These are phyloP conservation scores for Silene noctiflora DNA, from an alignment of 179 eudicot genomes.

Conservation along the genomic window DNA sequence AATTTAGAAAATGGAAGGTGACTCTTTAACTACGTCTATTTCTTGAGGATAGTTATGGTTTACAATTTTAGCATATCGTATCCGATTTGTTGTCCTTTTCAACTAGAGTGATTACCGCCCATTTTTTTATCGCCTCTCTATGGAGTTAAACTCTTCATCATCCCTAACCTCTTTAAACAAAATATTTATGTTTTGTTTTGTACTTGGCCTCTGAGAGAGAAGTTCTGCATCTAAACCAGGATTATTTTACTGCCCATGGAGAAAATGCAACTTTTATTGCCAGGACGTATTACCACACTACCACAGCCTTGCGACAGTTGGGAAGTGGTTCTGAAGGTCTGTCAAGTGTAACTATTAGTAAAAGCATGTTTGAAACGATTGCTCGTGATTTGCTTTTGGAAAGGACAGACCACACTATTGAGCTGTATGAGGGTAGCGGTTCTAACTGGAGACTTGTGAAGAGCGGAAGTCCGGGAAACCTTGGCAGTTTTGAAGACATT, in stretches of 20 bases:
- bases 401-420: constrained; percentile 88
- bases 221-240: constrained; percentile 44
- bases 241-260: constrained; percentile 86
- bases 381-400: constrained; percentile 80
- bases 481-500: constrained; percentile 87
- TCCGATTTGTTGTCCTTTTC: neutral
- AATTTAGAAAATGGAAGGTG: neutral
- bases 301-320: constrained; percentile 76
- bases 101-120: neutral
- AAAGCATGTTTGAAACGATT: constrained; percentile 86
- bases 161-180: neutral
- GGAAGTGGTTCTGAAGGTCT: constrained; percentile 73
- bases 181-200: neutral
- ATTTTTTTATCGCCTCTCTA: neutral
- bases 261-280: constrained; percentile 89
- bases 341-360: constrained; percentile 83
- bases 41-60: neutral
- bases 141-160: constrained; percentile 3
- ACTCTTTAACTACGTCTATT: neutral
- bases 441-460: constrained; percentile 79
- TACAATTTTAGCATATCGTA: neutral
- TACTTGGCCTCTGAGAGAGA: constrained; percentile 21
- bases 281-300: constrained; percentile 82
- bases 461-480: constrained; percentile 92
- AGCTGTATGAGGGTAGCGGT: constrained; percentile 89